phyloP scores from a whole-genome alignment of 495 filamentous ascomycete genomes.

The Talaromyces thailandensis region DNA sequence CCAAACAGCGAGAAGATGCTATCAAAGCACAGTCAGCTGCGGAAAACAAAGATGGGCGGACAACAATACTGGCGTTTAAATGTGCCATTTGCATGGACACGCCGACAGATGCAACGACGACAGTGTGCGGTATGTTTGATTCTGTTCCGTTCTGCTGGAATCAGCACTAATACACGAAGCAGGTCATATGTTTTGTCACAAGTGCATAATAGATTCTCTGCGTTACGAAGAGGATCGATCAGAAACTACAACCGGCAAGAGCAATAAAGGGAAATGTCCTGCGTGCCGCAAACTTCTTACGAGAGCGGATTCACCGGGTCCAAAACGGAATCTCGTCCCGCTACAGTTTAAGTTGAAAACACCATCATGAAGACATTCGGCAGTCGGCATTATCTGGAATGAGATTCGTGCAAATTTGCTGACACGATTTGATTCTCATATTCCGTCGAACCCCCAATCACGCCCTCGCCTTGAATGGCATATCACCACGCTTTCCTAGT shows the following conservation, averaged over 20 bases:
- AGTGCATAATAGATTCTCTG: slow-evolving; percentile 68
- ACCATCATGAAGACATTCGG: background rate
- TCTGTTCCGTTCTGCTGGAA: background rate
- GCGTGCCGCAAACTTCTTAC: slow-evolving; percentile 37
- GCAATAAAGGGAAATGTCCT: slow-evolving; percentile 27
- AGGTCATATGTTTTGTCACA: slow-evolving; percentile 84
- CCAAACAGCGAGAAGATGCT: slow-evolving; percentile 40
- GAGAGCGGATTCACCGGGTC: slow-evolving; percentile 17
- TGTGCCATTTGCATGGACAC: slow-evolving; percentile 87
- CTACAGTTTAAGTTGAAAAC: slow-evolving; percentile 51
- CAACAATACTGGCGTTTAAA: slow-evolving; percentile 46
- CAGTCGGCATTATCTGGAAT: background rate
- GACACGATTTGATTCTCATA: background rate
- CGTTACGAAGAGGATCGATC: slow-evolving; percentile 47
- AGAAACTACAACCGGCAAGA: slow-evolving; percentile 16
- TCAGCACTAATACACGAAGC: slow-evolving; percentile 3
- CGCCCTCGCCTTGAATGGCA: background rate
- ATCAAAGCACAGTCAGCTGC: slow-evolving; percentile 37
- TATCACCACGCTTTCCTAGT: background rate
- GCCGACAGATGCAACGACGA: slow-evolving; percentile 62
- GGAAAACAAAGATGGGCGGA: slow-evolving; percentile 33
- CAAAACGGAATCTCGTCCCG: slow-evolving; percentile 35
- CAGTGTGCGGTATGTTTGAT: slow-evolving; percentile 65
- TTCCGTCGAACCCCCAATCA: background rate
- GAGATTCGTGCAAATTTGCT: background rate